phyloP scores from a whole-genome alignment of 2,329 filamentous ascomycete species.

The Fusarium sp. region DNA sequence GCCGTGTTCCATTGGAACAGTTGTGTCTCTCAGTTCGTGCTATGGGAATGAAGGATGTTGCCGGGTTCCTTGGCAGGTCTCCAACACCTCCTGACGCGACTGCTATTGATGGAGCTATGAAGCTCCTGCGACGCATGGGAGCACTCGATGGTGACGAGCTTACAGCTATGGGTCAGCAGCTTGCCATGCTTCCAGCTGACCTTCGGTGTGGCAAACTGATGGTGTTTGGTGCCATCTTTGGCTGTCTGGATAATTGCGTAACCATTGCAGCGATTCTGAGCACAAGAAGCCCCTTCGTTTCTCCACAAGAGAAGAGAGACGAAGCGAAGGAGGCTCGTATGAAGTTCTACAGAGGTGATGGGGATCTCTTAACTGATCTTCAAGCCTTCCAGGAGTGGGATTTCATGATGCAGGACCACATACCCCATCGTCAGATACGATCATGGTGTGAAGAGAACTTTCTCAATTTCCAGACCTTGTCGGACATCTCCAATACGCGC shows the following conservation, averaged over 20 bases:
- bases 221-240: conserved; percentile 94
- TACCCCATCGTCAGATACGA: conserved; percentile 71
- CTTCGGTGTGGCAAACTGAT: conserved; percentile 93
- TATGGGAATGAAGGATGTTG: conserved; percentile 89
- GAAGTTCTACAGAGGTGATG: conserved; percentile 79
- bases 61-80: conserved; percentile 82
- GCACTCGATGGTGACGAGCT: conserved; percentile 87
- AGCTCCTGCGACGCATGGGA: conserved; percentile 83
- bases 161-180: conserved; percentile 88
- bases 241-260: conserved; percentile 87
- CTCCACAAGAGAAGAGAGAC: conserved; percentile 83
- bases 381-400: conserved; percentile 86
- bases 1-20: conserved; percentile 91
- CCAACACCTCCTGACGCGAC: conserved; percentile 87
- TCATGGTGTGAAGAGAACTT: conserved; percentile 88
- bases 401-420: conserved; percentile 66
- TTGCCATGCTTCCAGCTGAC: conserved; percentile 96
- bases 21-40: conserved; percentile 93
- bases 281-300: conserved; percentile 85
- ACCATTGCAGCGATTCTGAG: conserved; percentile 94
- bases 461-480: conserved; percentile 82
- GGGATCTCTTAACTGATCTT: conserved; percentile 89
- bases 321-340: conserved; percentile 80
- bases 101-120: conserved; percentile 87
- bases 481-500: conserved; percentile 87